Conservation (phyloP, 495 filamentous ascomycete genomes). For the Neurospora sp. region DNA sequence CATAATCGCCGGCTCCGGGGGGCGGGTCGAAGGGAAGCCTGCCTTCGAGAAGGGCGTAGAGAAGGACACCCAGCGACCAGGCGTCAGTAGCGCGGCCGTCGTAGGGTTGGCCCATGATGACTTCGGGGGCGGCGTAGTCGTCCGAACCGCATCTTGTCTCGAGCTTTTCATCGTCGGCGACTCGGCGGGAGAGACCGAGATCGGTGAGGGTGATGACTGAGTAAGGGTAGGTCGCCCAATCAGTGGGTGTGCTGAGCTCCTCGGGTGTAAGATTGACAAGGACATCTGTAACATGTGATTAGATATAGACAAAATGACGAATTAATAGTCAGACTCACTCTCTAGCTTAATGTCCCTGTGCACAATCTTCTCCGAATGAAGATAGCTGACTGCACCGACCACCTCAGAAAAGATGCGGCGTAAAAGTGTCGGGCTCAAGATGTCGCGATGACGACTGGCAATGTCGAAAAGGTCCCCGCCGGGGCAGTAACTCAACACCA, state of each 20-base stretch:
- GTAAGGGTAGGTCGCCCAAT: constrained; percentile 65
- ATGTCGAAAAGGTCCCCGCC: constrained; percentile 94
- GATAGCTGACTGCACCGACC: constrained; percentile 72
- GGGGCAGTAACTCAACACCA: constrained; percentile 85
- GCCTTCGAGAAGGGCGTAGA: constrained; percentile 89
- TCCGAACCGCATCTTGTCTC: constrained; percentile 89
- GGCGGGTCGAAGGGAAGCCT: constrained; percentile 84
- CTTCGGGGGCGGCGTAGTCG: constrained; percentile 94
- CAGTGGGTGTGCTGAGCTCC: constrained; percentile 30
- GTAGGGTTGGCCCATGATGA: constrained; percentile 89
- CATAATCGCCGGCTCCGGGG: constrained; percentile 61
- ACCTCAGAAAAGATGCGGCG: constrained; percentile 85
- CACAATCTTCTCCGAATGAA: constrained; percentile 78
- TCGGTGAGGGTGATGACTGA: constrained; percentile 85
- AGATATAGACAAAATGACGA: not conserved
- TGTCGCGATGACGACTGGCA: constrained; percentile 54
- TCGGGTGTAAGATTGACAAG: constrained; percentile 69
- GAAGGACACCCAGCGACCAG: constrained; percentile 87
- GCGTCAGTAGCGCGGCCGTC: constrained; percentile 88
- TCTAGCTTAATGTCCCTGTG: constrained; percentile 97
- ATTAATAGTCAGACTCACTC: constrained; percentile 46
- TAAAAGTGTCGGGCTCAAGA: constrained; percentile 58
- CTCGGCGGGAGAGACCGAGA: constrained; percentile 76
- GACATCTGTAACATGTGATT: constrained; percentile 50
- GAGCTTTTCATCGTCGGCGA: constrained; percentile 69